Percentiles rank a stretch among this genome's conserved stretches.
Evolutionary conservation across 306 rosid genomes (phyloP).

Genomic region (Trifolium fragiferum): DNA sequence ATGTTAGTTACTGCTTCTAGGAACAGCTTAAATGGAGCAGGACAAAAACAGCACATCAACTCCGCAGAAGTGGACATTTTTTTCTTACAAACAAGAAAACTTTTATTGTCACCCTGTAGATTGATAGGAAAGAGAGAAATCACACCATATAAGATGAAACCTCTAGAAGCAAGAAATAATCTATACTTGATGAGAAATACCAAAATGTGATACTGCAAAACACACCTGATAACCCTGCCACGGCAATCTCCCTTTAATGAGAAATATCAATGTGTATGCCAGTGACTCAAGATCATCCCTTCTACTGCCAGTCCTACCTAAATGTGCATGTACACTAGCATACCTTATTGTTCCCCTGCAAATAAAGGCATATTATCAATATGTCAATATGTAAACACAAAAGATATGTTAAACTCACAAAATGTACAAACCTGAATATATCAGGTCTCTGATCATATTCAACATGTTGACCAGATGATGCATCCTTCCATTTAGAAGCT

Average conservation of each 20-base stretch:
- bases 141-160: slow-evolving; percentile 32
- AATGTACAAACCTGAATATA: slow-evolving; percentile 73
- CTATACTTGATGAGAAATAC: slow-evolving; percentile 13
- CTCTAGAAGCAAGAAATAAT: slow-evolving; percentile 26
- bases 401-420: not conserved
- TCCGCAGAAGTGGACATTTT: slow-evolving; percentile 92
- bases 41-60: slow-evolving; percentile 90
- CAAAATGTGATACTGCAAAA: slow-evolving; percentile 34
- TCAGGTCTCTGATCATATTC: slow-evolving; percentile 97
- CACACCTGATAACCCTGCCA: slow-evolving; percentile 98
- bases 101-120: slow-evolving; percentile 94
- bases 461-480: slow-evolving; percentile 81
- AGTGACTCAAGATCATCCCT: slow-evolving; percentile 93
- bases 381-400: slow-evolving; percentile 20
- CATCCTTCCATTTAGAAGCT: slow-evolving; percentile 94
- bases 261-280: slow-evolving; percentile 92
- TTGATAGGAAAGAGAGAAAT: not conserved
- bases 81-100: slow-evolving; percentile 94
- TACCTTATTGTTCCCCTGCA: slow-evolving; percentile 93
- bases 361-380: slow-evolving; percentile 34
- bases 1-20: slow-evolving; percentile 86
- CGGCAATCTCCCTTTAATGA: slow-evolving; percentile 87
- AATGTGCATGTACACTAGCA: slow-evolving; percentile 97
- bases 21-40: slow-evolving; percentile 86
- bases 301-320: slow-evolving; percentile 95